phyloP scores from a whole-genome alignment of 495 filamentous ascomycete species.

The Hamigera avellanea region DNA sequence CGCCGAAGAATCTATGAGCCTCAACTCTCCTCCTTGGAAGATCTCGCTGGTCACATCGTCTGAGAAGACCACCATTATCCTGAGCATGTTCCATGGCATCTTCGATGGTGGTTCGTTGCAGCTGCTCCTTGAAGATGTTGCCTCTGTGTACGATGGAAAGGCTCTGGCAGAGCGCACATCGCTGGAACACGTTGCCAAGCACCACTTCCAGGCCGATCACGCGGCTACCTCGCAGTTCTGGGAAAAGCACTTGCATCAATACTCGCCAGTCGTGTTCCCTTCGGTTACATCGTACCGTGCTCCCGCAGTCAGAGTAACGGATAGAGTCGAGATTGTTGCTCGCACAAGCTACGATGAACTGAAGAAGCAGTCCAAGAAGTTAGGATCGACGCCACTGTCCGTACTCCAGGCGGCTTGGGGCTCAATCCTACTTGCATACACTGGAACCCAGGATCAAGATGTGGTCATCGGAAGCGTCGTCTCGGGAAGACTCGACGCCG shows the following conservation, averaged over 20 bases:
- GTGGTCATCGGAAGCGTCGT: too few species aligned
- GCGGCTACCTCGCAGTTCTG: constrained; percentile 47
- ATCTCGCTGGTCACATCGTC: constrained; percentile 25
- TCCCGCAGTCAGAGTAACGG: too few species aligned
- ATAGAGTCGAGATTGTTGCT: too few species aligned
- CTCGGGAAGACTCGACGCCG: too few species aligned
- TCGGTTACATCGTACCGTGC: constrained; percentile 7
- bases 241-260: constrained; percentile 32
- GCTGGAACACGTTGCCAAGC: constrained; percentile 17
- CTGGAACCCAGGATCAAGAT: too few species aligned
- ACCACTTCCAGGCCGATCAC: constrained; percentile 26
- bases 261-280: constrained; percentile 17
- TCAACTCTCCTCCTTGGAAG: constrained; percentile 15
- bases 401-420: too few species aligned
- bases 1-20: constrained; percentile 8
- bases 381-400: too few species aligned
- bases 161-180: constrained; percentile 10
- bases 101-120: constrained; percentile 69
- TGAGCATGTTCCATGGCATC: constrained; percentile 68
- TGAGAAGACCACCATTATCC: constrained; percentile 27
- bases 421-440: too few species aligned
- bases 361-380: too few species aligned
- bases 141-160: constrained; percentile 16
- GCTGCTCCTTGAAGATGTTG: constrained; percentile 55
- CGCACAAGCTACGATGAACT: too few species aligned